Conservation (phyloP, 495 filamentous ascomycete genomes). For the Xylaria telfairii region DNA sequence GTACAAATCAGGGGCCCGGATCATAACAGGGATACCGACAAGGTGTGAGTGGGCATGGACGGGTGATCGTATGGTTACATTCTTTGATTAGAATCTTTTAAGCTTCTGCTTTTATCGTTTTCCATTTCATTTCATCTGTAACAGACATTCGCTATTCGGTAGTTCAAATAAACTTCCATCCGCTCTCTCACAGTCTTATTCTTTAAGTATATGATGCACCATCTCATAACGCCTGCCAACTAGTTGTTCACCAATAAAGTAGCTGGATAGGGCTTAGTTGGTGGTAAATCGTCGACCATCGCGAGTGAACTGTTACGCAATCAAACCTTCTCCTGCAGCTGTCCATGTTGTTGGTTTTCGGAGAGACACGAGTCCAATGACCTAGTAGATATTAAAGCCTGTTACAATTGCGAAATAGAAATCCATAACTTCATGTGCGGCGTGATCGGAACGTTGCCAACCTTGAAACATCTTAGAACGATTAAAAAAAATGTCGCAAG, state of each 20-base stretch:
- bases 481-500: background rate
- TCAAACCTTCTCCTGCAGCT: background rate
- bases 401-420: conserved; percentile 4
- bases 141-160: conserved; percentile 8
- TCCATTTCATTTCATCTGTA: conserved; percentile 9
- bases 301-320: conserved; percentile 5
- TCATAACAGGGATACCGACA: conserved; percentile 1
- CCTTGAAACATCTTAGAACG: conserved; percentile 5
- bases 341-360: background rate
- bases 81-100: conserved; percentile 9
- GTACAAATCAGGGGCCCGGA: background rate
- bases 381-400: conserved; percentile 11
- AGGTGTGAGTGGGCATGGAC: conserved; percentile 10
- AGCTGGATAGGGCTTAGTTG: conserved; percentile 5
- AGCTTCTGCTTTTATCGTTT: too few relatives aligned
- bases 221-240: background rate
- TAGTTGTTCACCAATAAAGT: background rate
- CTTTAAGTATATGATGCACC: background rate
- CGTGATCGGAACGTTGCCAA: conserved; percentile 8
- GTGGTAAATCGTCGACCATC: conserved; percentile 6
- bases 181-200: conserved; percentile 1
- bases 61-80: conserved; percentile 2
- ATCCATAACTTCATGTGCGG: conserved; percentile 1
- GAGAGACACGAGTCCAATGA: conserved; percentile 6
- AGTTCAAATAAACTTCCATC: conserved; percentile 15